Evolutionary conservation across 306 rosid species (phyloP).

Genomic region (Prunus dulcis): DNA sequence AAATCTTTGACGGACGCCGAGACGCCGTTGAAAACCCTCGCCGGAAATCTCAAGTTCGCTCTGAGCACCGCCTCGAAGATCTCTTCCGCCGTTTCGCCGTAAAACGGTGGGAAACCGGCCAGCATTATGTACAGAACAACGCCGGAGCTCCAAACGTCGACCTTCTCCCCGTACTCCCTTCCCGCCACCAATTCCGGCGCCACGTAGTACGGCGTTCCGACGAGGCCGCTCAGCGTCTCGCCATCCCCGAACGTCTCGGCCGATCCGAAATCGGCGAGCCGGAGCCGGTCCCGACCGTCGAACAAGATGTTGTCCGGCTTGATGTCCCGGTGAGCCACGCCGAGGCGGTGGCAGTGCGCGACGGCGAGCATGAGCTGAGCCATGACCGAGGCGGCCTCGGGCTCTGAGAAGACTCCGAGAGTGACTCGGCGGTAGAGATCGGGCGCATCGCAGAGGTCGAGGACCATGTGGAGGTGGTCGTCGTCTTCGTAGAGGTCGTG

Average conservation of each 20-base stretch:
- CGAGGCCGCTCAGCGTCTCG: slow-evolving; percentile 50
- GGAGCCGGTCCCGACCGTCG: slow-evolving; percentile 31
- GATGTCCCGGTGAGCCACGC: slow-evolving; percentile 69
- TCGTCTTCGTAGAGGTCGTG: slow-evolving; percentile 57
- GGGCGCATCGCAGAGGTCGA: slow-evolving; percentile 52
- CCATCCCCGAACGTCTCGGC: slow-evolving; percentile 48
- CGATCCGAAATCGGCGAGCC: slow-evolving; percentile 60
- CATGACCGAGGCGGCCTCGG: slow-evolving; percentile 39
- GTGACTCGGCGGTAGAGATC: slow-evolving; percentile 41
- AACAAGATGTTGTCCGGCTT: slow-evolving; percentile 70
- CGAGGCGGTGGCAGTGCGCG: slow-evolving; percentile 56
- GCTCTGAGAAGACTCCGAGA: slow-evolving; percentile 28
- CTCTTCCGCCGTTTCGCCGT: slow-evolving; percentile 57
- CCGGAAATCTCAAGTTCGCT: slow-evolving; percentile 60
- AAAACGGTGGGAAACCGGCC: slow-evolving; percentile 59
- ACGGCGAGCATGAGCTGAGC: slow-evolving; percentile 54
- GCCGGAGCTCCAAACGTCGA: slow-evolving; percentile 80
- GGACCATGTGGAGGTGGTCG: slow-evolving; percentile 46
- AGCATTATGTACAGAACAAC: slow-evolving; percentile 71
- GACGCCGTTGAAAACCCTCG: slow-evolving; percentile 36
- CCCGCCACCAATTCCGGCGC: slow-evolving; percentile 70
- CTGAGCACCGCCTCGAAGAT: slow-evolving; percentile 56
- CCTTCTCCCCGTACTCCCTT: slow-evolving; percentile 52
- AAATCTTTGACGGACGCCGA: slow-evolving; percentile 60
- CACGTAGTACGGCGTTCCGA: slow-evolving; percentile 70